A percentile compares a stretch with the other conserved stretches of the same genome.
Evolutionary conservation across 768 basidiomycete species (phyloP).

Genomic region (Boletus vinaceobasis): DNA sequence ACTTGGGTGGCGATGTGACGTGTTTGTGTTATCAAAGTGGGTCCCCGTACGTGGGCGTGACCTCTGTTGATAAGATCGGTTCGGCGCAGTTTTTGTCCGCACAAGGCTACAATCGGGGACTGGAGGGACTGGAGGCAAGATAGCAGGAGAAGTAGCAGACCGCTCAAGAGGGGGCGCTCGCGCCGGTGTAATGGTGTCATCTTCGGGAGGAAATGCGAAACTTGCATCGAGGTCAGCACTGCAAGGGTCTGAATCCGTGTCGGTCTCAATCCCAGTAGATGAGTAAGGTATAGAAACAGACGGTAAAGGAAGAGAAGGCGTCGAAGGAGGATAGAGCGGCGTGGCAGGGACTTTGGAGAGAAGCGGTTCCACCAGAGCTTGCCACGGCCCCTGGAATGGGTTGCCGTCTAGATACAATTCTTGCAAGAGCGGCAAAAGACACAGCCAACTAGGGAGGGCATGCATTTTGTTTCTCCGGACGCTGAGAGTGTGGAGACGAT

Average conservation of each 20-base stretch:
- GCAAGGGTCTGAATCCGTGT: conserved; percentile 52
- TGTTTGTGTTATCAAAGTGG: conserved; percentile 21
- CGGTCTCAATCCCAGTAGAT: conserved; percentile 45
- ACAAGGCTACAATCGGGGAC: conserved; percentile 45
- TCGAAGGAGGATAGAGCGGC: conserved; percentile 63
- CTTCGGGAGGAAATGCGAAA: conserved; percentile 41
- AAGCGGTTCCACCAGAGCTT: conserved; percentile 82
- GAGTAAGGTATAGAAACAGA: conserved; percentile 48
- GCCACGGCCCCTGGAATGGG: conserved; percentile 93
- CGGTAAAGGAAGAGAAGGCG: conserved; percentile 52
- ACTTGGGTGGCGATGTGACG: conserved; percentile 27
- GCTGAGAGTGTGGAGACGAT: conserved; percentile 84
- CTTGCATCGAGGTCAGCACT: conserved; percentile 35
- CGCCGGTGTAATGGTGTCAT: conserved; percentile 70
- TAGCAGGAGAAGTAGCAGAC: conserved; percentile 48
- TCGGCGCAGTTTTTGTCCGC: conserved; percentile 71
- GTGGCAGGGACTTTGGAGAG: conserved; percentile 59
- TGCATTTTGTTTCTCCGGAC: conserved; percentile 85
- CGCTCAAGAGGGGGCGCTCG: conserved; percentile 53
- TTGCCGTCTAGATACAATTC: conserved; percentile 92
- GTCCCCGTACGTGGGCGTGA: conserved; percentile 35
- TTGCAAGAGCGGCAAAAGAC: conserved; percentile 79
- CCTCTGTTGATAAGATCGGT: conserved; percentile 50
- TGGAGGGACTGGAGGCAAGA: conserved; percentile 22
- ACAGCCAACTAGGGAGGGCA: conserved; percentile 92